Conservation (phyloP, 495 filamentous ascomycete species). For the Penicillium pancosmium region DNA sequence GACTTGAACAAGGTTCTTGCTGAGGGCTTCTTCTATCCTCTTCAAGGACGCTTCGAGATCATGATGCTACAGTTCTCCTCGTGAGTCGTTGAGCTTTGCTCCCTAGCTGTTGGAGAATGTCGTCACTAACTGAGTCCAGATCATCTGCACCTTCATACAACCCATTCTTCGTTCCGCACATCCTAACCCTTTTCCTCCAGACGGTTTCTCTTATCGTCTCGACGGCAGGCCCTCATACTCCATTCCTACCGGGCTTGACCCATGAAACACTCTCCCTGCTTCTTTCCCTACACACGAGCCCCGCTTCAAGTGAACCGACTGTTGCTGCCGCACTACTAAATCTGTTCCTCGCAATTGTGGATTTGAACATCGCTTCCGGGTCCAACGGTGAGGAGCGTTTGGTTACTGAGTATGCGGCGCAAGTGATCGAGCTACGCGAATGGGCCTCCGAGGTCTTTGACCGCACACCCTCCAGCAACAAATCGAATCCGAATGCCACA, state of each 20-base stretch:
- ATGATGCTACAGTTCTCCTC: constrained; percentile 48
- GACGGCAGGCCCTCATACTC: constrained; percentile 50
- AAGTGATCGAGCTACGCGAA: constrained; percentile 45
- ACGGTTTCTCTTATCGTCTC: constrained; percentile 53
- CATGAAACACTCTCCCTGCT: constrained; percentile 49
- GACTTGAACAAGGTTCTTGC: constrained; percentile 74
- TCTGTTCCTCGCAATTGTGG: constrained; percentile 76
- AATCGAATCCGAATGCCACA: constrained; percentile 44
- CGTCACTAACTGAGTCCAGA: constrained; percentile 21
- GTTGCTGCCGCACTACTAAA: constrained; percentile 78
- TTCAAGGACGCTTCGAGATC: constrained; percentile 52
- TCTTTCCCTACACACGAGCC: constrained; percentile 44
- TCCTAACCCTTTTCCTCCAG: constrained; percentile 54
- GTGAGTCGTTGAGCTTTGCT: constrained; percentile 26
- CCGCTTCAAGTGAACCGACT: constrained; percentile 56
- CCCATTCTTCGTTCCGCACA: constrained; percentile 45
- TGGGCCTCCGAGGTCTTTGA: constrained; percentile 67
- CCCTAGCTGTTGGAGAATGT: background rate
- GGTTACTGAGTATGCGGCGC: constrained; percentile 53
- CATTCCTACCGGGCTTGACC: constrained; percentile 47
- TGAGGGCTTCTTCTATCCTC: constrained; percentile 81
- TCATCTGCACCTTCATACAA: constrained; percentile 42
- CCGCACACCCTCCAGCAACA: constrained; percentile 40
- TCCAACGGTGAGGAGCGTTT: constrained; percentile 67
- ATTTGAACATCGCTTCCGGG: constrained; percentile 67